Percentiles rank a stretch among this genome's conserved stretches.
phyloP scores from a whole-genome alignment of 164 flowering plant species.

The Warburgia ugandensis region DNA sequence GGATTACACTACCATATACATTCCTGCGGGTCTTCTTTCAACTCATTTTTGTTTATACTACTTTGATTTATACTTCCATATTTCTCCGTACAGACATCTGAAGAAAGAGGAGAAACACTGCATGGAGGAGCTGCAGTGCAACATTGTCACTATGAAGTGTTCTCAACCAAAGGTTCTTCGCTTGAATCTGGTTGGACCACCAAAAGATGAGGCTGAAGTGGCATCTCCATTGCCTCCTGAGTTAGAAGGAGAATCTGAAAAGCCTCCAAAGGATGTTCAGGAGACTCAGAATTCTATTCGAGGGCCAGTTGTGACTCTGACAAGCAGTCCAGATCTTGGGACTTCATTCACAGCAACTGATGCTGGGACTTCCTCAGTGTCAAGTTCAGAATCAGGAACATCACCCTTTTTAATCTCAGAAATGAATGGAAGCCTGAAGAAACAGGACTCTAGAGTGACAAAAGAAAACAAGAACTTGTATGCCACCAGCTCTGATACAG shows the following conservation, averaged over 20 bases:
- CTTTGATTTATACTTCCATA: conserved; percentile 3
- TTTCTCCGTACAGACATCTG: conserved; percentile 36
- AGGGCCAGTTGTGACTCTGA: conserved; percentile 80
- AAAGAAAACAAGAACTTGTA: conserved; percentile 22
- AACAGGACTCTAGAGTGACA: conserved; percentile 13
- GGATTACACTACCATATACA: not conserved
- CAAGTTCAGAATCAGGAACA: conserved; percentile 68
- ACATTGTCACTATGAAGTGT: conserved; percentile 64
- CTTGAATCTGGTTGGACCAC: conserved; percentile 53
- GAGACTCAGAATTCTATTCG: conserved; percentile 24
- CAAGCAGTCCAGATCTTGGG: conserved; percentile 64
- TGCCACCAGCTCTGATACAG: conserved; percentile 56
- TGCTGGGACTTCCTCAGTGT: conserved; percentile 66
- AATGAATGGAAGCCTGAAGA: conserved; percentile 28
- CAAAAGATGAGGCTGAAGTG: conserved; percentile 26
- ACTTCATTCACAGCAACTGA: conserved; percentile 40
- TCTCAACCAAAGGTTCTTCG: conserved; percentile 77
- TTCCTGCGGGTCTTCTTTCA: not conserved
- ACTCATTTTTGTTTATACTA: not conserved
- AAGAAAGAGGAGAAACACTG: conserved; percentile 62
- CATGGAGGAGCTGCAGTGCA: conserved; percentile 80
- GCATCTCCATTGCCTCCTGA: conserved; percentile 17
- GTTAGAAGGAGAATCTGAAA: conserved; percentile 15
- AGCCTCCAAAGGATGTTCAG: conserved; percentile 12
- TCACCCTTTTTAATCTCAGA: conserved; percentile 45